A percentile compares a stretch with the other conserved stretches of the same genome.
phyloP scores from a whole-genome alignment of 2,329 filamentous ascomycete species.

The Cytospora leucostoma region DNA sequence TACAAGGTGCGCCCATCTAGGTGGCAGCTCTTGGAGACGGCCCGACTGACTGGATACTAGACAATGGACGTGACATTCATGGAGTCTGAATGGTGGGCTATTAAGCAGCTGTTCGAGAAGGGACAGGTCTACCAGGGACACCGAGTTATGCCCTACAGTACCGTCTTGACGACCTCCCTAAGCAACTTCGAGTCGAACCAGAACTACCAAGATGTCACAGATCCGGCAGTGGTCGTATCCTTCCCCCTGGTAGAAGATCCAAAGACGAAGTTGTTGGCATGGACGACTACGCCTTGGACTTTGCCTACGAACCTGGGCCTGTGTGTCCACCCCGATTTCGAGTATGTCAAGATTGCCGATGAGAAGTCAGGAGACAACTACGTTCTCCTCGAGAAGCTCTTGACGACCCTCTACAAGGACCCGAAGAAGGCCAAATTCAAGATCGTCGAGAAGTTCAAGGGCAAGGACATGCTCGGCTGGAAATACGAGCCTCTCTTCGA shows the following conservation, averaged over 20 bases:
- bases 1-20: conserved; percentile 63
- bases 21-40: conserved; percentile 26
- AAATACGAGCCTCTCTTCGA: conserved; percentile 86
- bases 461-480: conserved; percentile 84
- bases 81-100: conserved; percentile 97
- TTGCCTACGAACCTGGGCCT: conserved; percentile 75
- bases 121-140: conserved; percentile 86
- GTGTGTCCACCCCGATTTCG: conserved; percentile 73
- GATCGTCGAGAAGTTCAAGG: conserved; percentile 75
- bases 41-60: conserved; percentile 40
- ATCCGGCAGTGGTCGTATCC: conserved; percentile 84
- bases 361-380: conserved; percentile 81
- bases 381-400: conserved; percentile 78
- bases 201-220: conserved; percentile 91
- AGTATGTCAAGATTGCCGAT: conserved; percentile 83
- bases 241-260: conserved; percentile 82
- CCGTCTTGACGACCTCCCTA: conserved; percentile 81
- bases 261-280: conserved; percentile 74
- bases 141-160: conserved; percentile 94
- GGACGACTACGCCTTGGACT: conserved; percentile 85
- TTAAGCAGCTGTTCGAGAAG: conserved; percentile 91
- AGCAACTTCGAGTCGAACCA: conserved; percentile 94
- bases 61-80: conserved; percentile 96
- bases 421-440: conserved; percentile 94
- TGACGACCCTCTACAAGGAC: conserved; percentile 87